Conservation (phyloP, 805 yeast species). For the Debaryomyces tyrocola region DNA sequence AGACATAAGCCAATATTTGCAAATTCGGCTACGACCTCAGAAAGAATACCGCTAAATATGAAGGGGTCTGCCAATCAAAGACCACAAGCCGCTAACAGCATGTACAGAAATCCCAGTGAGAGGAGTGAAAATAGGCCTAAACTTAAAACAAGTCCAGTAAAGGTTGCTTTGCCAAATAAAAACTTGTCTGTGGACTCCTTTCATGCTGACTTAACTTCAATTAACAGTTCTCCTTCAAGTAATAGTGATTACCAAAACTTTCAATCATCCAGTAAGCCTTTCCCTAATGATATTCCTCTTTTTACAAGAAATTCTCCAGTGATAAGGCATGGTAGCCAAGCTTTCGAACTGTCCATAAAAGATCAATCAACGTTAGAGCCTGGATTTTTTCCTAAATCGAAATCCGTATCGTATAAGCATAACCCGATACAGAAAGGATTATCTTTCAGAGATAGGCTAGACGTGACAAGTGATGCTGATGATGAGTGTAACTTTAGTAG, state of each 20-base stretch:
- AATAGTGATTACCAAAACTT: not conserved
- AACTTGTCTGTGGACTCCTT: conserved; percentile 26
- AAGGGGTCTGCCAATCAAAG: not conserved
- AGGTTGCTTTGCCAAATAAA: conserved; percentile 18
- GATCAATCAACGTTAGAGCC: not conserved
- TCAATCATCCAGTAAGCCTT: conserved; percentile 1
- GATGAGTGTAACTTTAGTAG: conserved; percentile 17
- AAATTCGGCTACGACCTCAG: not conserved
- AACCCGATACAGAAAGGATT: not conserved
- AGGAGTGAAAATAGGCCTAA: not conserved
- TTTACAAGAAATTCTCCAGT: not conserved
- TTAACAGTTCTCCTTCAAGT: not conserved
- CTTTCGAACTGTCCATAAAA: not conserved
- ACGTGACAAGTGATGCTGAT: conserved; percentile 6
- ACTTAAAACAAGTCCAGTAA: conserved; percentile 17
- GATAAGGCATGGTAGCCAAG: not conserved
- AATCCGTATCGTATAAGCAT: not conserved
- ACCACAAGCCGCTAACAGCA: not conserved
- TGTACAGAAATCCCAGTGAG: not conserved
- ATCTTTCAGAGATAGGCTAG: not conserved
- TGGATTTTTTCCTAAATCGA: not conserved
- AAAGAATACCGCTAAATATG: not conserved
- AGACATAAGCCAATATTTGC: not conserved
- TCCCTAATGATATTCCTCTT: not conserved
- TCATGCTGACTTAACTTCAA: conserved; percentile 20